Percentiles rank a stretch among this genome's conserved stretches.
These are phyloP conservation scores for Corylus avellana DNA, from an alignment of 306 rosid genomes.

Conservation along the genomic window DNA sequence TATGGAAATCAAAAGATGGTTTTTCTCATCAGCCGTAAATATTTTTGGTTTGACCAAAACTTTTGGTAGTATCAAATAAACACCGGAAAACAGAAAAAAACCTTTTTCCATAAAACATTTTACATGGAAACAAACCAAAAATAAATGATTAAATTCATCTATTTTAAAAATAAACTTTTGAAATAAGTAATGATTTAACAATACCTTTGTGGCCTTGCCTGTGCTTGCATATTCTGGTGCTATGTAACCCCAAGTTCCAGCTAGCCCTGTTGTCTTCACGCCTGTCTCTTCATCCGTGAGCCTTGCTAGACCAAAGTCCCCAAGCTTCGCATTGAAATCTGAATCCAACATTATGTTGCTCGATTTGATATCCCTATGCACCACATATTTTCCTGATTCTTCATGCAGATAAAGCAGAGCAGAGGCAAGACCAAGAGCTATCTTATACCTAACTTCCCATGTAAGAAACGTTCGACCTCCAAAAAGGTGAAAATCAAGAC, in stretches of 20 bases:
- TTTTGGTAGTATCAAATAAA: too few species aligned
- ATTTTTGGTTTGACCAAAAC: too few species aligned
- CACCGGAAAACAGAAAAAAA: too few species aligned
- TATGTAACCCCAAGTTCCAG: constrained; percentile 44
- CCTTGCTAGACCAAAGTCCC: constrained; percentile 52
- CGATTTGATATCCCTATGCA: constrained; percentile 52
- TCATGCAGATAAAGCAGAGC: constrained; percentile 45
- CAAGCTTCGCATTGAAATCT: constrained; percentile 40
- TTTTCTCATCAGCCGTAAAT: too few species aligned
- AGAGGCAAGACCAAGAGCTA: constrained; percentile 35
- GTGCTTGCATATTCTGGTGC: constrained; percentile 41
- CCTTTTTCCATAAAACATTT: too few species aligned
- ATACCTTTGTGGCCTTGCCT: constrained; percentile 30
- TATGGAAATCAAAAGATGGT: too few species aligned
- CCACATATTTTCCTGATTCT: constrained; percentile 48
- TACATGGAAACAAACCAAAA: too few species aligned
- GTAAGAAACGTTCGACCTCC: constrained; percentile 7
- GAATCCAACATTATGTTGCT: constrained; percentile 54
- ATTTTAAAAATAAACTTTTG: too few species aligned
- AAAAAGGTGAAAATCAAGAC: constrained; percentile 43
- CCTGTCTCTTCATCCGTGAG: constrained; percentile 42
- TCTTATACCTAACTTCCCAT: constrained; percentile 40
- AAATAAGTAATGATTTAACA: too few species aligned
- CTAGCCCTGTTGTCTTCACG: constrained; percentile 30
- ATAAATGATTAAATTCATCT: too few species aligned